A percentile compares a stretch with the other conserved stretches of the same genome.
Conservation (phyloP, 1,284 basidiomycete species). For the Melampsora larici-populina region DNA sequence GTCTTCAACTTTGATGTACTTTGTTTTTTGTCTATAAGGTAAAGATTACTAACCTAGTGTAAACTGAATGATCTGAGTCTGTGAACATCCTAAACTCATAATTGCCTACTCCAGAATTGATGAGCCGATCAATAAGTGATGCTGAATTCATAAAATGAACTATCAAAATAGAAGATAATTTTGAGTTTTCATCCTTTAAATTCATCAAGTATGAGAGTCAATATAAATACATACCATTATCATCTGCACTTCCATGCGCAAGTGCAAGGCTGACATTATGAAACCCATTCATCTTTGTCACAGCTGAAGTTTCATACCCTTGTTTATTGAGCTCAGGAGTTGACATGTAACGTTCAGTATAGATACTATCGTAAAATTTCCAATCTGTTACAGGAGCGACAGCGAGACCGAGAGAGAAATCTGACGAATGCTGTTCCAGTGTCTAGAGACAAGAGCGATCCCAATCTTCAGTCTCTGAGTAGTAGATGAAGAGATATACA, state of each 20-base stretch:
- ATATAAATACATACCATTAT: constrained; percentile 61
- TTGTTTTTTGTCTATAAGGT: constrained; percentile 45
- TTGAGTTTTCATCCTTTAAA: not conserved
- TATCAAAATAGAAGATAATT: constrained; percentile 30
- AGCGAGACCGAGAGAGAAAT: constrained; percentile 82
- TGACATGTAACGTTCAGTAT: constrained; percentile 97
- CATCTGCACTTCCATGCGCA: constrained; percentile 88
- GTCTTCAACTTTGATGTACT: constrained; percentile 41
- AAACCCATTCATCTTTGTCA: constrained; percentile 81
- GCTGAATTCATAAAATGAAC: constrained; percentile 89
- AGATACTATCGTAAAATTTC: constrained; percentile 72
- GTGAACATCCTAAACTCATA: constrained; percentile 95
- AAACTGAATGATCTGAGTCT: constrained; percentile 62
- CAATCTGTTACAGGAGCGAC: constrained; percentile 63
- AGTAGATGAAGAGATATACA: not conserved
- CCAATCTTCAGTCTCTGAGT: not conserved
- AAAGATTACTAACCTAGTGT: constrained; percentile 47
- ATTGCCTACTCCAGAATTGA: constrained; percentile 67
- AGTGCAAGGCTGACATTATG: constrained; percentile 72
- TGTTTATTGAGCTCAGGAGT: constrained; percentile 69
- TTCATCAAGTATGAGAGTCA: not conserved
- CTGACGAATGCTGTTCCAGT: constrained; percentile 65
- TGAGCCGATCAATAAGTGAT: constrained; percentile 86
- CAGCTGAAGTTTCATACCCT: constrained; percentile 79
- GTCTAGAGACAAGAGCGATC: constrained; percentile 44